These are phyloP conservation scores for Trichoderma oligosporum DNA, from an alignment of 2,329 filamentous ascomycete species.

Conservation along the genomic window DNA sequence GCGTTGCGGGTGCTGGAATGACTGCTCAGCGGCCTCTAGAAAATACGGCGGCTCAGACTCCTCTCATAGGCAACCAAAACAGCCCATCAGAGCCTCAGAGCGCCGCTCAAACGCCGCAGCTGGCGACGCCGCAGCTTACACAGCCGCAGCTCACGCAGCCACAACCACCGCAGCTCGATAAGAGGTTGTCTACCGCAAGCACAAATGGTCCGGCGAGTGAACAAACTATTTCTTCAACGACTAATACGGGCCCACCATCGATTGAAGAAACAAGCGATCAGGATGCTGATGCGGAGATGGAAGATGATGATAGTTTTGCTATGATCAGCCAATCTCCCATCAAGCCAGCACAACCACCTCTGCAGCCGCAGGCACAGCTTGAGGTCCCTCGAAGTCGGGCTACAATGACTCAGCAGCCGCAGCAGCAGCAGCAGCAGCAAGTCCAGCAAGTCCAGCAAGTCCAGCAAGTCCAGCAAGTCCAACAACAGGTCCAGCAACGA, in stretches of 20 bases:
- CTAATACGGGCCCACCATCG: constrained; percentile 38
- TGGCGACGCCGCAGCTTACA: no score
- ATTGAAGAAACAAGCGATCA: constrained; percentile 47
- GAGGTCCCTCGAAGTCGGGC: constrained; percentile 43
- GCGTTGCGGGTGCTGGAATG: constrained; percentile 44
- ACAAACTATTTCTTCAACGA: constrained; percentile 30
- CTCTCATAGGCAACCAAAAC: constrained; percentile 24
- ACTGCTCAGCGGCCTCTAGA: constrained; percentile 49
- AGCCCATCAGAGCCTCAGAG: constrained; percentile 26
- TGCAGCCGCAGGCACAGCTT: constrained; percentile 41
- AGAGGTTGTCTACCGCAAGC: constrained; percentile 36
- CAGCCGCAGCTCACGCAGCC: constrained; percentile 23
- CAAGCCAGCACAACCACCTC: constrained; percentile 35
- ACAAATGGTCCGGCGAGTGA: constrained; percentile 35
- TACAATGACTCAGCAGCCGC: constrained; percentile 32
- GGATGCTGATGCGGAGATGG: constrained; percentile 50
- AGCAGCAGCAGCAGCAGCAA: constrained; percentile 24
- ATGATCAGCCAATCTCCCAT: constrained; percentile 43
- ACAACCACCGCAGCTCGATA: constrained; percentile 23
- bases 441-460: constrained; percentile 24
- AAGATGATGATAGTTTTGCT: constrained; percentile 54
- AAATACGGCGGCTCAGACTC: constrained; percentile 27
- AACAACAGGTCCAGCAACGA: constrained; percentile 21
- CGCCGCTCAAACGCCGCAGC: constrained; percentile 25
- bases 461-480: neutral